Evolutionary conservation across 2,329 filamentous ascomycete genomes (phyloP).

Genomic region (Cercospora beticola): DNA sequence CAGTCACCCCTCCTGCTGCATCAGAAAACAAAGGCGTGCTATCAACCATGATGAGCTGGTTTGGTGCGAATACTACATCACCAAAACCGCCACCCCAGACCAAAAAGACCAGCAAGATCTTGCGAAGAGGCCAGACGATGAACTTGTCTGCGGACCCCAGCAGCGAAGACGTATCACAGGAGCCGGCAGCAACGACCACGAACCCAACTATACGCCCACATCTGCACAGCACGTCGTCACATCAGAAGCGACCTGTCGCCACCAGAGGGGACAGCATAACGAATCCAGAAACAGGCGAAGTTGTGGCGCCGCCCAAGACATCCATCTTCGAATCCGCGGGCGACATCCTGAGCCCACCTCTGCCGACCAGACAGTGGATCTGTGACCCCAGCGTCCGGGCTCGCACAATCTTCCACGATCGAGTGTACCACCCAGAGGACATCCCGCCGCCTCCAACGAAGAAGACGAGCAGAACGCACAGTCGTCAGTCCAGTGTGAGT

Average conservation of each 20-base stretch:
- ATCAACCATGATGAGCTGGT: constrained; percentile 67
- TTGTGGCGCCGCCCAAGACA: constrained; percentile 74
- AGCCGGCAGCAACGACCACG: constrained; percentile 25
- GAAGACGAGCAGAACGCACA: constrained; percentile 17
- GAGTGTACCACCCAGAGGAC: constrained; percentile 89
- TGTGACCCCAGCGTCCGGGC: constrained; percentile 78
- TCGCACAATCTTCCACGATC: constrained; percentile 93
- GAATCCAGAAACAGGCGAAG: constrained; percentile 39
- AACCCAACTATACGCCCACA: constrained; percentile 38
- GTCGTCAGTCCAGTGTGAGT: neutral
- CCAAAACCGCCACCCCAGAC: constrained; percentile 48
- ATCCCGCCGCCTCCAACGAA: constrained; percentile 74
- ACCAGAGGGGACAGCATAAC: constrained; percentile 54
- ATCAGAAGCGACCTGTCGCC: constrained; percentile 44
- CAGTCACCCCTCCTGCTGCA: constrained; percentile 2
- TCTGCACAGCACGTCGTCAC: constrained; percentile 14
- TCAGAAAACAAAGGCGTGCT: constrained; percentile 41
- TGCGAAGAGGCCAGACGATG: constrained; percentile 70
- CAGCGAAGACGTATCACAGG: constrained; percentile 24
- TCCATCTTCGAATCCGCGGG: constrained; percentile 94
- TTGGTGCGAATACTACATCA: constrained; percentile 59
- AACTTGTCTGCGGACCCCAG: constrained; percentile 43
- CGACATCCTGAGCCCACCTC: constrained; percentile 84
- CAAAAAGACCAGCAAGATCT: constrained; percentile 37
- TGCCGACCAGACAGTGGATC: constrained; percentile 78